Conservation (phyloP, 1,284 basidiomycete genomes). For the Sphaerobolus stellatus region DNA sequence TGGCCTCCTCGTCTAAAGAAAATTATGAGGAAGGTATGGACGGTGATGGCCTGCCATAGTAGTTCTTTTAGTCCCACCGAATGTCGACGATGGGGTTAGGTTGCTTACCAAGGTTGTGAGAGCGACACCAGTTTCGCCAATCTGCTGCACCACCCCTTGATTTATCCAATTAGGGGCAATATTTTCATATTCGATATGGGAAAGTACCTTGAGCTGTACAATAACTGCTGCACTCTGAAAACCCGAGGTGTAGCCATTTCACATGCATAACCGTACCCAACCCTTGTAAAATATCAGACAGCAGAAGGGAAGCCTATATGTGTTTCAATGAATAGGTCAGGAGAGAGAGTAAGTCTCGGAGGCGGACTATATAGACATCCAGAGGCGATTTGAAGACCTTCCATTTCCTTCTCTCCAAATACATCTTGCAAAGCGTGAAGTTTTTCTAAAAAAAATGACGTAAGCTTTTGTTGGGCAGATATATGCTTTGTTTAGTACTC, state of each 20-base stretch:
- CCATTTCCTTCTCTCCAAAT: not conserved
- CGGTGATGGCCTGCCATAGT: constrained; percentile 16
- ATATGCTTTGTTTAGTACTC: not conserved
- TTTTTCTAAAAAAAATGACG: constrained; percentile 3
- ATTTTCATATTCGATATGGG: too few relatives aligned
- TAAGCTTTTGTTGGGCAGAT: not conserved
- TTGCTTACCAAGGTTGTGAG: constrained; percentile 10
- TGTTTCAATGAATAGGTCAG: not conserved
- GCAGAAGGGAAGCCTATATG: constrained; percentile 11
- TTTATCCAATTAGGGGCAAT: constrained; percentile 21
- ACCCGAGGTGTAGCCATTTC: constrained; percentile 15
- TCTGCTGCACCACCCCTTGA: constrained; percentile 20
- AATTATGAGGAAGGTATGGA: constrained; percentile 19
- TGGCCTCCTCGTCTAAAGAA: constrained; percentile 14
- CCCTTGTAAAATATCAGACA: constrained; percentile 19
- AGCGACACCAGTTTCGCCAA: constrained; percentile 21
- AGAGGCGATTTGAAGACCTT: constrained; percentile 12
- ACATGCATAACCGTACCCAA: constrained; percentile 17
- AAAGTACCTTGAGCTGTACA: too few relatives aligned
- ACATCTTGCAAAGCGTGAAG: not conserved
- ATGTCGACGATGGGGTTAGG: too few relatives aligned
- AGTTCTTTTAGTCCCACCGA: too few relatives aligned
- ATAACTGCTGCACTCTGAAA: constrained; percentile 16
- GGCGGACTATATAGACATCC: constrained; percentile 10
- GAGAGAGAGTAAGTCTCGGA: not conserved